Percentiles rank a stretch among this genome's conserved stretches.
Evolutionary conservation across 202 grass and related monocot genomes (phyloP).

Genomic region (Zizania palustris): DNA sequence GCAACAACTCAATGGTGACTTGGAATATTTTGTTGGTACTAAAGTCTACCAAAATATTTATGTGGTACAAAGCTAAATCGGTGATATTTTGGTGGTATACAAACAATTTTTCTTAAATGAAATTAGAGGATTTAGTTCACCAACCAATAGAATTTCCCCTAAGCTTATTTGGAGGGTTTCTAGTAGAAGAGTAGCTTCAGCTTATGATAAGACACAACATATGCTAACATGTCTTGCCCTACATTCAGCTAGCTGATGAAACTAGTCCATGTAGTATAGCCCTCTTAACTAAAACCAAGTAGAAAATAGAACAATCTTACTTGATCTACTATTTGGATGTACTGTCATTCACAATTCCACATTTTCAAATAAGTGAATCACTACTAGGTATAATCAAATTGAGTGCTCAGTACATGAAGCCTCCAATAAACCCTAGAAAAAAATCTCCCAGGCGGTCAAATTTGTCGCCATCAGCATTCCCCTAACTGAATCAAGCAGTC

Average conservation of each 20-base stretch:
- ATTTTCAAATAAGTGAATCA: background rate
- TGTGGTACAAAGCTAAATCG: too few species aligned
- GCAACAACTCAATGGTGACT: too few species aligned
- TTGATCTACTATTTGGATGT: background rate
- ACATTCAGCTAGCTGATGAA: slow-evolving; percentile 1
- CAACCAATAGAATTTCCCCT: background rate
- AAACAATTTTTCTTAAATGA: background rate
- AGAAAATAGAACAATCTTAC: background rate
- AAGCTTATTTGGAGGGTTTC: background rate
- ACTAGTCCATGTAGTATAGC: background rate
- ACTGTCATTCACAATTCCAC: background rate
- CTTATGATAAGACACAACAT: too few species aligned
- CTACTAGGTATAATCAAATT: background rate
- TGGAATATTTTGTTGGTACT: too few species aligned
- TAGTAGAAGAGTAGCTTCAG: too few species aligned
- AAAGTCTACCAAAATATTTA: too few species aligned
- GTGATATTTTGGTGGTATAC: background rate
- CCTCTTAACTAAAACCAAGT: background rate
- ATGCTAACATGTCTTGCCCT: too few species aligned
- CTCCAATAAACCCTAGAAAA: slow-evolving; percentile 18
- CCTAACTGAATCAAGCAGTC: background rate
- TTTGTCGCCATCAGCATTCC: background rate
- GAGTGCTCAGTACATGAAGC: background rate
- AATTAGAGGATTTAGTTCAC: background rate
- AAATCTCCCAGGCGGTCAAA: background rate